Evolutionary conservation across 1,139 yeast genomes (phyloP).

Genomic region (Hemisphaericaspora lyxosophila): DNA sequence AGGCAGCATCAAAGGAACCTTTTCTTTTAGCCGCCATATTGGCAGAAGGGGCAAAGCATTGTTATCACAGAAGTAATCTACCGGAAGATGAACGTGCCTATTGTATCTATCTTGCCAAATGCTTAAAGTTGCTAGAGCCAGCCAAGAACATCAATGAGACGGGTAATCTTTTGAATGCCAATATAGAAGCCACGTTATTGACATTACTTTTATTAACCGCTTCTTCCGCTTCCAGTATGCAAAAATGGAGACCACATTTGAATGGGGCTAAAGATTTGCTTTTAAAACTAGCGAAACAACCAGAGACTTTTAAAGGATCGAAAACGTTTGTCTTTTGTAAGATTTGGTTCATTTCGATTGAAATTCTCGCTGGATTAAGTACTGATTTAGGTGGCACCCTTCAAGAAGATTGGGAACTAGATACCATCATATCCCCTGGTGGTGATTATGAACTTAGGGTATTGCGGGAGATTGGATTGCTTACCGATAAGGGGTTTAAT

Average conservation of each 20-base stretch:
- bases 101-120: constrained; percentile 55
- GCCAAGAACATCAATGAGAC: constrained; percentile 21
- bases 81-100: constrained; percentile 47
- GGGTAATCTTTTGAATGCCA: constrained; percentile 29
- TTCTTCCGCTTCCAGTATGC: constrained; percentile 58
- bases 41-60: constrained; percentile 63
- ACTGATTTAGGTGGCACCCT: constrained; percentile 64
- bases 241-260: constrained; percentile 68
- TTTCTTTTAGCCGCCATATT: constrained; percentile 60
- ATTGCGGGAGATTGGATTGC: constrained; percentile 30
- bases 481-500: constrained; percentile 49
- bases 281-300: constrained; percentile 36
- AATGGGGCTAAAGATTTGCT: constrained; percentile 64
- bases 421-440: constrained; percentile 43
- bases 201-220: constrained; percentile 63
- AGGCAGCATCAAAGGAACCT: constrained; percentile 54
- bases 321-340: constrained; percentile 55
- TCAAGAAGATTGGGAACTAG: constrained; percentile 45
- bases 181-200: constrained; percentile 59
- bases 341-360: constrained; percentile 62
- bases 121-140: constrained; percentile 49
- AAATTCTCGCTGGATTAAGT: constrained; percentile 60
- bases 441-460: constrained; percentile 38
- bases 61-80: constrained; percentile 29
- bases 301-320: constrained; percentile 18